Base-by-base conservation (phyloP, 306 rosid genomes). In the Prosopis cineraria region DNA sequence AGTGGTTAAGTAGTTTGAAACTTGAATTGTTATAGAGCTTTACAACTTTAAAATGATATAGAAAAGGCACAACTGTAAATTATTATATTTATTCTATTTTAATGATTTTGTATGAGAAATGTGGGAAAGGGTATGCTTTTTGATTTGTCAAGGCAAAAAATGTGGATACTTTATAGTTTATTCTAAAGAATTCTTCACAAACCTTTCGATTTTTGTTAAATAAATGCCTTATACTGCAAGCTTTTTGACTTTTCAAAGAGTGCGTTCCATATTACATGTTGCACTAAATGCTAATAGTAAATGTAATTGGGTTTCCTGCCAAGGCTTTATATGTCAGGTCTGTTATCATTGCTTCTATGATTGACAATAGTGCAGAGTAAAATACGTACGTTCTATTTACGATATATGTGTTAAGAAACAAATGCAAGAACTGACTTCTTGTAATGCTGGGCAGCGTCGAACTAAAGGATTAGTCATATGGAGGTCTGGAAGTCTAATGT, bases 401-500 rank as follows among this genome's bases (percentile, higher is more conserved):
- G 34, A 45, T 25, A 47, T 13, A 48, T 22, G 13, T 73, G 70
- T 74, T 48, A 31, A 29, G 34, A 72, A 68, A 53, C 43, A 43
- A 77, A 73, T 76, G 9, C 4, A 58, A 27, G 63, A 78, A 82
- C 95, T 90, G 85, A 94, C 71, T 63, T 78, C 67, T 84, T 85
- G 77, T 88, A 78, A 85, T 81, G 68, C 73, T 88, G 85, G 84
- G 72, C 96, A 95, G 99, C 85, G 80, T 56, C 87, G 99, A 68
- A 95, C 98, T 9, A 83, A 97, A 70, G 99, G 99, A 68, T 85
- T 93, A 74, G 93, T 95, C 74, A 66, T 88, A 62, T 93, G 98
- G 98, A 87, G 89, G 81, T 84, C 97, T 8, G 99, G 99, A 53
- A 95, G 98, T 85, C 83, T 85, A 66, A 93, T 93, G 99, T 87